These are phyloP conservation scores for Yamadazyma dushanensis DNA, from an alignment of 1,139 yeast species.

Conservation along the genomic window DNA sequence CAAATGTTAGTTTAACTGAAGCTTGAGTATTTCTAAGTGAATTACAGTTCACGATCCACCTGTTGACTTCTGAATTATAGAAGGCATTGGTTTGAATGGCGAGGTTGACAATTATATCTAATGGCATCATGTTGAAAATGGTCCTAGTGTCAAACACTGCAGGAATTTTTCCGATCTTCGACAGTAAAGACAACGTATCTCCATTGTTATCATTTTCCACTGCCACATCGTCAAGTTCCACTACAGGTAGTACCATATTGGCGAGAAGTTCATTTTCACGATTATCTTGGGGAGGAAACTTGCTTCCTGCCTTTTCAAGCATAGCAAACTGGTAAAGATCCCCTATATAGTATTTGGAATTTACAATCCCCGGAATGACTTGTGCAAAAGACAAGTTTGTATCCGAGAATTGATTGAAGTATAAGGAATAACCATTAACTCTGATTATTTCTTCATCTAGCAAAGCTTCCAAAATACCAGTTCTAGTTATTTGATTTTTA, in stretches of 20 bases:
- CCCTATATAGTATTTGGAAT: conserved; percentile 45
- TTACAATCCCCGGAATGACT: conserved; percentile 62
- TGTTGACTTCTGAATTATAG: conserved; percentile 46
- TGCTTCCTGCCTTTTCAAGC: conserved; percentile 32
- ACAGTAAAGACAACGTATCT: conserved; percentile 32
- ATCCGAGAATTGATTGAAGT: conserved; percentile 30
- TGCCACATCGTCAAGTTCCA: conserved; percentile 54
- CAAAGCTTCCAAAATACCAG: conserved; percentile 44
- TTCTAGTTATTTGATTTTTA: conserved; percentile 31
- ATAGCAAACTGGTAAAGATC: conserved; percentile 48
- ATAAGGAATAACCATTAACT: conserved; percentile 57
- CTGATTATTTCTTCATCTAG: conserved; percentile 32
- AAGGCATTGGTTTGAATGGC: conserved; percentile 77
- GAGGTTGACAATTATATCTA: conserved; percentile 56
- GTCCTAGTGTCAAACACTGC: conserved; percentile 64
- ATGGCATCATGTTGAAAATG: conserved; percentile 56
- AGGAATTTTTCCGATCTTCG: conserved; percentile 43
- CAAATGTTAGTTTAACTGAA: conserved; percentile 54
- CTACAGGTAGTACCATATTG: conserved; percentile 46
- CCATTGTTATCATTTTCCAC: conserved; percentile 46
- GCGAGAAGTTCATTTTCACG: conserved; percentile 22
- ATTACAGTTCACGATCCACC: conserved; percentile 74
- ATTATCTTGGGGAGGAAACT: conserved; percentile 18
- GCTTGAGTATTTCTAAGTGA: conserved; percentile 43
- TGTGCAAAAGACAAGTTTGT: conserved; percentile 13